phyloP scores from a whole-genome alignment of 768 basidiomycete species.

The Suillus hirtellus region DNA sequence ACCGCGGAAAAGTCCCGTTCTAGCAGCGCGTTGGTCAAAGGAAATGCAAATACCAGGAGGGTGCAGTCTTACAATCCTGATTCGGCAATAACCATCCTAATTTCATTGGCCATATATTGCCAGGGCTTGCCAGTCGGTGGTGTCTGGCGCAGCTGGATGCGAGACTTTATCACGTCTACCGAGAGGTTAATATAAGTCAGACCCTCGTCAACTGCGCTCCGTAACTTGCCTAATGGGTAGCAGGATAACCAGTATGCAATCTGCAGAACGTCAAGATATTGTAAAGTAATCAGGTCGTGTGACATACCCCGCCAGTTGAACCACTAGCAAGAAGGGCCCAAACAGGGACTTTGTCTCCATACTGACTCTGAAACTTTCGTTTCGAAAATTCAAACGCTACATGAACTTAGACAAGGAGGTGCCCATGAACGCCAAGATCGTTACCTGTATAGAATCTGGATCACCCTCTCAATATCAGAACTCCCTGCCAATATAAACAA shows the following conservation, averaged over 20 bases:
- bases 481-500: background rate
- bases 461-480: constrained; percentile 6
- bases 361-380: constrained; percentile 63
- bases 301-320: constrained; percentile 75
- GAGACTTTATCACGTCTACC: constrained; percentile 87
- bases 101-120: constrained; percentile 73
- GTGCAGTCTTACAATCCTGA: constrained; percentile 62
- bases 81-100: constrained; percentile 66
- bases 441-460: constrained; percentile 69
- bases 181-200: background rate
- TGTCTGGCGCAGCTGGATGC: constrained; percentile 74
- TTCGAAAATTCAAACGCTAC: constrained; percentile 89
- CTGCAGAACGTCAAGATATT: constrained; percentile 30
- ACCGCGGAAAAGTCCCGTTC: constrained; percentile 69
- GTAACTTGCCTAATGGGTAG: constrained; percentile 72
- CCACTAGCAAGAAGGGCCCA: constrained; percentile 87
- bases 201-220: background rate
- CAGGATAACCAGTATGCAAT: constrained; percentile 93
- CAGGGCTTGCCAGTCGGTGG: constrained; percentile 76
- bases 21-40: constrained; percentile 21
- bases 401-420: background rate
- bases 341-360: constrained; percentile 71
- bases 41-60: background rate
- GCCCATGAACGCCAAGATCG: background rate
- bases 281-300: constrained; percentile 5